Conservation (phyloP, 768 basidiomycete species). For the Brasilioporus rufonigricans region DNA sequence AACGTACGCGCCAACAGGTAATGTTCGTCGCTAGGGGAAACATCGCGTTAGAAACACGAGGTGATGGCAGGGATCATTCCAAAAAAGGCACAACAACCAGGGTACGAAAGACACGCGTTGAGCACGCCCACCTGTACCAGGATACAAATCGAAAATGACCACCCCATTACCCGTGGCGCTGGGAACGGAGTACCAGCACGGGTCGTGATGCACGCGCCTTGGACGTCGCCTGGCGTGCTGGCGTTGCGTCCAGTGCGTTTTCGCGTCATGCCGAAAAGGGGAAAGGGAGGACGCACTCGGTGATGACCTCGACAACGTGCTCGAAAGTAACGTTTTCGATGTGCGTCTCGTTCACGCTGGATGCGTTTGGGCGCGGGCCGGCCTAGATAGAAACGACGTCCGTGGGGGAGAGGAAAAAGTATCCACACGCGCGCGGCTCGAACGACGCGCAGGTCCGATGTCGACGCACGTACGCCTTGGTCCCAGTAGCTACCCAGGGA, state of each 20-base stretch:
- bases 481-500: not conserved
- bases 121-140: too few species aligned
- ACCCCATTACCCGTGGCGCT: not conserved
- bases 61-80: not conserved
- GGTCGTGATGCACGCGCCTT: not conserved
- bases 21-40: conserved; percentile 33
- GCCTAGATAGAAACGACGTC: too few species aligned
- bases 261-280: not conserved
- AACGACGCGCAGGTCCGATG: not conserved
- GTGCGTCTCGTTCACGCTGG: not conserved
- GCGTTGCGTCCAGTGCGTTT: too few species aligned
- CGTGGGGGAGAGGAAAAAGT: too few species aligned
- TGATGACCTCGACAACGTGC: not conserved
- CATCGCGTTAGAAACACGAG: not conserved
- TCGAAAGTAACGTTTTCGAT: not conserved
- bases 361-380: not conserved
- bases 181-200: not conserved
- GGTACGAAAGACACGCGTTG: not conserved
- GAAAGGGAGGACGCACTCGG: not conserved
- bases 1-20: conserved; percentile 30
- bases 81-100: not conserved
- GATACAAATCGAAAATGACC: not conserved
- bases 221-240: too few species aligned
- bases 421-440: too few species aligned
- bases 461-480: not conserved